Conservation (phyloP, 2,329 filamentous ascomycete genomes). For the Pseudogymnoascus sp. region DNA sequence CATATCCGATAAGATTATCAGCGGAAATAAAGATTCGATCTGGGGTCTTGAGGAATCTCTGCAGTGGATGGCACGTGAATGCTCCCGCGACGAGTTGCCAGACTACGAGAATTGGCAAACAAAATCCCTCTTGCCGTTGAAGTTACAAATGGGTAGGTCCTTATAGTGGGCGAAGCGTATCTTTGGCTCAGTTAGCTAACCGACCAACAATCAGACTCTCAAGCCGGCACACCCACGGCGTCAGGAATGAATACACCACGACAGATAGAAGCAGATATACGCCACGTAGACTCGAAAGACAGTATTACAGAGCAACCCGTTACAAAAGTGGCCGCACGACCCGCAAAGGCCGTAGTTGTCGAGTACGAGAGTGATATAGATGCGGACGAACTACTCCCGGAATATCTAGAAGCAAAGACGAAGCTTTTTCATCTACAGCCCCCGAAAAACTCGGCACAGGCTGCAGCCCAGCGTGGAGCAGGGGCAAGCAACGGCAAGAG, state of each 20-base stretch:
- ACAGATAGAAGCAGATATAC: constrained; percentile 21
- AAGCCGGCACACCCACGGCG: constrained; percentile 23
- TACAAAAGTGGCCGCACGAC: background rate
- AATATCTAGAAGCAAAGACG: constrained; percentile 67
- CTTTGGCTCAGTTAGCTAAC: constrained; percentile 12
- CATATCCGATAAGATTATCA: constrained; percentile 53
- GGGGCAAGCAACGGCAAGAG: constrained; percentile 10
- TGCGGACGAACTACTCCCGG: constrained; percentile 63
- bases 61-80: constrained; percentile 82
- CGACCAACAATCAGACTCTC: constrained; percentile 20
- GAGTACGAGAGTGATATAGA: constrained; percentile 63
- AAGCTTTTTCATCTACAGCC: constrained; percentile 56
- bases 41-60: constrained; percentile 85
- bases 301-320: constrained; percentile 8
- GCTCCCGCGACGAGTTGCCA: constrained; percentile 58
- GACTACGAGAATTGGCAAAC: constrained; percentile 51
- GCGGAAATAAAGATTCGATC: constrained; percentile 52
- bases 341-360: constrained; percentile 23
- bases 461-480: constrained; percentile 14
- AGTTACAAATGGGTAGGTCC: constrained; percentile 24
- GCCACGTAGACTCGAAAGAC: constrained; percentile 17
- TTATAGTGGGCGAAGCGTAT: background rate
- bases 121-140: constrained; percentile 17
- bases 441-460: constrained; percentile 34
- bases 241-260: constrained; percentile 26